These are phyloP conservation scores for Trametes villosa DNA, from an alignment of 768 basidiomycete genomes.

Conservation along the genomic window DNA sequence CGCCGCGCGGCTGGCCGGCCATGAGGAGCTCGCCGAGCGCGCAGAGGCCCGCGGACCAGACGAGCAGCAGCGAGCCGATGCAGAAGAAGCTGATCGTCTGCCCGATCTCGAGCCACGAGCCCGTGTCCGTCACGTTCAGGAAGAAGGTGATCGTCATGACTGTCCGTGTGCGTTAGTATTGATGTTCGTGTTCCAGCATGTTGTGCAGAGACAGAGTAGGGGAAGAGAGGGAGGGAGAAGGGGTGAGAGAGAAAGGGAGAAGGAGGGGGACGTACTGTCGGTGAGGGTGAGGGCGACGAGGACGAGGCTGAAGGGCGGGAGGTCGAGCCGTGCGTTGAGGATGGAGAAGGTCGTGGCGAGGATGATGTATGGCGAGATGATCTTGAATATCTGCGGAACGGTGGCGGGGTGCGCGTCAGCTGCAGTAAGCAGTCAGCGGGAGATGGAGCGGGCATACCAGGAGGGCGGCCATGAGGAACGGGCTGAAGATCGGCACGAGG, in stretches of 20 bases:
- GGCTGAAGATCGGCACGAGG: constrained; percentile 82
- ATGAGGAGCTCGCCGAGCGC: constrained; percentile 74
- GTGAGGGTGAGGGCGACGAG: constrained; percentile 76
- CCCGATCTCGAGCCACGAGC: constrained; percentile 90
- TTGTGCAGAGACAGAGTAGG: neutral
- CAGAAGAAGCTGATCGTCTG: constrained; percentile 89
- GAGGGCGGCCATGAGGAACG: constrained; percentile 79
- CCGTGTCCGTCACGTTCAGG: constrained; percentile 76
- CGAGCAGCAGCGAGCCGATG: constrained; percentile 75
- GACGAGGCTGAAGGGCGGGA: constrained; percentile 83
- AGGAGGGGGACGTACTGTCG: constrained; percentile 53
- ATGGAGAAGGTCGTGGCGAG: constrained; percentile 70
- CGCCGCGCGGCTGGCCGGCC: constrained; percentile 35
- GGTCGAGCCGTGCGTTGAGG: constrained; percentile 64
- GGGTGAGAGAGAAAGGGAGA: neutral
- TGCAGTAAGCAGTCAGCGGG: neutral
- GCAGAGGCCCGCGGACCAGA: constrained; percentile 82
- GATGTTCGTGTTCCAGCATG: neutral
- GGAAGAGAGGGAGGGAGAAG: neutral
- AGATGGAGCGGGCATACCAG: constrained; percentile 49
- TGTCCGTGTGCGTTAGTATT: constrained; percentile 30
- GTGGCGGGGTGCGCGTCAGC: neutral
- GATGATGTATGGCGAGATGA: constrained; percentile 79
- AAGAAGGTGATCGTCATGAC: constrained; percentile 88
- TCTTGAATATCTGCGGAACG: constrained; percentile 70